These are phyloP conservation scores for Nymphaea thermarum DNA, from an alignment of 164 flowering plant genomes.

Conservation along the genomic window DNA sequence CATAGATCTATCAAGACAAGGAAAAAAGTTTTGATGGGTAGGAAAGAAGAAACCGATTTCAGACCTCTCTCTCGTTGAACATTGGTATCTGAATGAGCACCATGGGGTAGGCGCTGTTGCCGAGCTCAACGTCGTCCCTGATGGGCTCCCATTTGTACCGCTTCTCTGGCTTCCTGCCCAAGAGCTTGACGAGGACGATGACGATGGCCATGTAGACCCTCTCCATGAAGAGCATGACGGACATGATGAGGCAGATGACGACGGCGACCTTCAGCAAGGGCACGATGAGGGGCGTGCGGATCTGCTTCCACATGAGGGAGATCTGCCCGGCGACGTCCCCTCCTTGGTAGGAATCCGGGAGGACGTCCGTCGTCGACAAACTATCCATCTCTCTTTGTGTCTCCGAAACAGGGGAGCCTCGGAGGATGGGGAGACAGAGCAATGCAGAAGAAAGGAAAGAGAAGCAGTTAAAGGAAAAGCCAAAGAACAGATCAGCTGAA, in stretches of 20 bases:
- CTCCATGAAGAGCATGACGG: constrained; percentile 81
- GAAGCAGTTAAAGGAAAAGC: no score
- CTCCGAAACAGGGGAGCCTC: neutral
- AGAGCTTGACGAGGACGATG: constrained; percentile 60
- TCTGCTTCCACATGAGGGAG: constrained; percentile 48
- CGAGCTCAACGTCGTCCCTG: constrained; percentile 61
- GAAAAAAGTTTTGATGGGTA: neutral
- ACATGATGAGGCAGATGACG: constrained; percentile 49
- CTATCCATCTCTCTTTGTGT: constrained; percentile 27
- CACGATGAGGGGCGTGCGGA: constrained; percentile 62
- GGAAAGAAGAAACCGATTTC: constrained; percentile 1
- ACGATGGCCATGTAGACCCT: constrained; percentile 89
- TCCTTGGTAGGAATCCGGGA: constrained; percentile 44
- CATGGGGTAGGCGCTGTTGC: constrained; percentile 61
- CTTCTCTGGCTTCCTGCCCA: constrained; percentile 81
- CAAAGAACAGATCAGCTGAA: no score
- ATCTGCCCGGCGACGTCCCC: constrained; percentile 46
- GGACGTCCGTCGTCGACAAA: constrained; percentile 20
- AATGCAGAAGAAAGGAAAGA: no score
- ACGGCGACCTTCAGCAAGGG: constrained; percentile 47
- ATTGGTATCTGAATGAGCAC: constrained; percentile 88
- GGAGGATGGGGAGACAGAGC: neutral
- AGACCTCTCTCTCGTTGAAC: constrained; percentile 81
- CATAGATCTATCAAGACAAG: neutral
- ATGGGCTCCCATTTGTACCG: constrained; percentile 78